Conservation (phyloP, 768 basidiomycete species). For the Cystofilobasidium bisporidii region DNA sequence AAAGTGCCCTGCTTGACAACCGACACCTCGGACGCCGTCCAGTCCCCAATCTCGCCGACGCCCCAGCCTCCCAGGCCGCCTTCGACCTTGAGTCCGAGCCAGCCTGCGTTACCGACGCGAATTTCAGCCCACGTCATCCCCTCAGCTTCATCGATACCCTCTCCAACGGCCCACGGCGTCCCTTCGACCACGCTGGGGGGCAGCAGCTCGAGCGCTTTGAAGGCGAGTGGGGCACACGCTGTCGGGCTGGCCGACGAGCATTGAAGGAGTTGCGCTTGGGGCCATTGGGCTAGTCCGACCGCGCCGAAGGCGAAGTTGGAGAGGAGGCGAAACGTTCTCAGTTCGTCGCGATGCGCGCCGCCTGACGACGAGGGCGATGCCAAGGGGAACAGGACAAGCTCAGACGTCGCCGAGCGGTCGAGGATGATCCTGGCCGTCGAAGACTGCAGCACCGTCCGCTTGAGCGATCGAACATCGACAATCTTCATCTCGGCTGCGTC, state of each 20-base stretch:
- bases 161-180: background rate
- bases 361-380: too few relatives aligned
- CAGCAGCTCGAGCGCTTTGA: background rate
- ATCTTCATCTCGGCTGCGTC: slow-evolving; percentile 42
- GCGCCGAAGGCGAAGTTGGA: background rate
- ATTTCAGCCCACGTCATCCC: slow-evolving; percentile 7
- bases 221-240: background rate
- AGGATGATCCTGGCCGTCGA: too few relatives aligned
- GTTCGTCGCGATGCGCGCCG: too few relatives aligned
- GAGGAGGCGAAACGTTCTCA: slow-evolving; percentile 3
- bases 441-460: too few relatives aligned
- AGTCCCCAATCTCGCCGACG: background rate
- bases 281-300: background rate
- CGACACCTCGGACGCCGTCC: too few relatives aligned
- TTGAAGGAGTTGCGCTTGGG: background rate
- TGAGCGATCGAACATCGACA: too few relatives aligned
- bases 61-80: slow-evolving; percentile 10
- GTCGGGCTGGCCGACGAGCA: background rate
- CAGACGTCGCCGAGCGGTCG: slow-evolving; percentile 24
- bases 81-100: background rate
- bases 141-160: slow-evolving; percentile 16
- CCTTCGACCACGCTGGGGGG: slow-evolving; percentile 12
- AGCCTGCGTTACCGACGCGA: background rate
- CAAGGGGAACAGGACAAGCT: too few relatives aligned
- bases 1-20: background rate